A percentile compares a stretch with the other conserved stretches of the same genome.
Evolutionary conservation across 306 rosid genomes (phyloP).

Genomic region (Dalbergia oliveri): DNA sequence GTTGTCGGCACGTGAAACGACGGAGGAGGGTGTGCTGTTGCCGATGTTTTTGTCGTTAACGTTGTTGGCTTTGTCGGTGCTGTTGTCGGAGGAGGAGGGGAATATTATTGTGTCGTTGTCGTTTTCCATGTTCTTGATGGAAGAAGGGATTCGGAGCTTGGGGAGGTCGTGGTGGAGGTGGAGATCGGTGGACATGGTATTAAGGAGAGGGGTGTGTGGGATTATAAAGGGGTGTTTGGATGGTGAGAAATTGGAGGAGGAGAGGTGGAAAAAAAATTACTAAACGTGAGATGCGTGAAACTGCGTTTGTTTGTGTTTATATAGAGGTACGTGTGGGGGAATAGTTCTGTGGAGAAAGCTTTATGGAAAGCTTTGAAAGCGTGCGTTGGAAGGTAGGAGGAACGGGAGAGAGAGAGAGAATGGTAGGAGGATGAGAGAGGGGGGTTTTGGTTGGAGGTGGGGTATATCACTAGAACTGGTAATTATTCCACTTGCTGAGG

Average conservation of each 20-base stretch:
- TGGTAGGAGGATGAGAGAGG: neutral
- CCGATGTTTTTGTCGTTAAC: neutral
- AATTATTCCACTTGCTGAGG: neutral
- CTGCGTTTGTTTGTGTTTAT: constrained; percentile 36
- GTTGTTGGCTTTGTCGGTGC: neutral
- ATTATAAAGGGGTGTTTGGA: neutral
- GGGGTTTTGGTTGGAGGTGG: constrained; percentile 48
- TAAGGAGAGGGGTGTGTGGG: neutral
- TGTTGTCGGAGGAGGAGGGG: neutral
- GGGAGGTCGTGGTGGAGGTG: constrained; percentile 49
- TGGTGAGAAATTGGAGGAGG: constrained; percentile 7
- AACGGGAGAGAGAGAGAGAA: neutral
- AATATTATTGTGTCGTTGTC: neutral
- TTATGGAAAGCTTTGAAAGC: constrained; percentile 53
- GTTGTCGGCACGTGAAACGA: neutral
- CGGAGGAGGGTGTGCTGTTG: neutral
- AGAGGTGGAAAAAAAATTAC: constrained; percentile 2
- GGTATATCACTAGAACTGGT: constrained; percentile 35
- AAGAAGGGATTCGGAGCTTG: constrained; percentile 36
- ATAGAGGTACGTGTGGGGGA: neutral
- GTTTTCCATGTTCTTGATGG: neutral
- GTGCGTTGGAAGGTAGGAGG: constrained; percentile 56
- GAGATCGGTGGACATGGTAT: constrained; percentile 51
- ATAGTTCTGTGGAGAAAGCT: neutral
- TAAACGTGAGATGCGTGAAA: constrained; percentile 44